Base-by-base conservation (phyloP, 176 grass and related monocot species). In the Dendrocalamus sinicus region DNA sequence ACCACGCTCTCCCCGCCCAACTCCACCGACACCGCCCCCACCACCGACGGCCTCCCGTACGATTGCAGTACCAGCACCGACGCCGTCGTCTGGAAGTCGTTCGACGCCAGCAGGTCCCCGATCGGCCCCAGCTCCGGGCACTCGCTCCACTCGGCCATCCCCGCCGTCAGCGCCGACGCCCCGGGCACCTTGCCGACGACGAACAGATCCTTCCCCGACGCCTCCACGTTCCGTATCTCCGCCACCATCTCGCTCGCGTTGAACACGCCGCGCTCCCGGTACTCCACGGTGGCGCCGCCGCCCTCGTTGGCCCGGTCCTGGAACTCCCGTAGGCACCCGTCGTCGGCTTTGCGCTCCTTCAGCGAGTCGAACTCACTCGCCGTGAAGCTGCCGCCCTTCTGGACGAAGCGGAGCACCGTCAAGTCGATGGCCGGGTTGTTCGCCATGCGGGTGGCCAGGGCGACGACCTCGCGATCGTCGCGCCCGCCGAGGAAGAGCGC, bases 101-200 rank as follows among this genome's bases (percentile, higher is more conserved):
- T 40, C 3, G 95, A 98, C 46, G 88, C 89, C 2, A 98, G 78
- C 60, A 93, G 45, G 83, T 98, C 91, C 32, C 95, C 95, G 20
- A 95, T 87, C 0, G 93, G 85, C 15, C 95, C 95, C 9, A 95
- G 73, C 87, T 98, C 95, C 32, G 89, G 89, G 82, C 87, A 95
- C 86, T 98, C 91, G n/a, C 84, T 85, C 95, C 95, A 98, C 51
- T 95, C 95, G 1, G 54, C 53, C 87, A 98, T 88, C 23, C 82
- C 91, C 16, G 89, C 89, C 12, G 80, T 98, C 8, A 98, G 82
- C 30, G 20, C 48, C 41, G 91, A 57, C 47, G 69, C 44, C 0
- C 85, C 89, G 3, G 94, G 92, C 2, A 50, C 67, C 76, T 89
- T 93, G 3, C 95, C 91, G 0, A 98, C 93, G 23, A 95, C 39